Percentiles rank a stretch among this genome's conserved stretches.
These are phyloP conservation scores for Colletotrichum viniferum DNA, from an alignment of 2,329 filamentous ascomycete genomes.

Conservation along the genomic window DNA sequence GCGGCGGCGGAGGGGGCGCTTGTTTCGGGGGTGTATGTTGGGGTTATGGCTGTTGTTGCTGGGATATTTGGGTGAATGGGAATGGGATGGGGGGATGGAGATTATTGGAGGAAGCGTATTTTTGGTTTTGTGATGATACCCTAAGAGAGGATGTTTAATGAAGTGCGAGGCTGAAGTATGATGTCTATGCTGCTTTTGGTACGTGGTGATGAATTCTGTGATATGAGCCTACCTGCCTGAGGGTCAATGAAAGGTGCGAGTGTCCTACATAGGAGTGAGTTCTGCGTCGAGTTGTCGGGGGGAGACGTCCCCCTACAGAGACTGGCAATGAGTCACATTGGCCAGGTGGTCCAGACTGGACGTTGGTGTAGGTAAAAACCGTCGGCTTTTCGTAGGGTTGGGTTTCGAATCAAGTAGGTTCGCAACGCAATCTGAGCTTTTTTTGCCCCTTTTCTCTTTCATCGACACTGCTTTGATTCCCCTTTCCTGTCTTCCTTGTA, in stretches of 20 bases:
- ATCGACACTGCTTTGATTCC: too few relatives aligned
- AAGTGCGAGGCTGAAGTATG: neutral
- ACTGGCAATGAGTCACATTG: too few relatives aligned
- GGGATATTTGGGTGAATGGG: constrained; percentile 26
- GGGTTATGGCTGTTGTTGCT: constrained; percentile 39
- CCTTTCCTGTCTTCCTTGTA: too few relatives aligned
- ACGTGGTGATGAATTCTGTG: neutral
- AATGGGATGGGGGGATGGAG: neutral
- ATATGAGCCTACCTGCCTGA: accelerated
- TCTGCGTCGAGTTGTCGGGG: neutral
- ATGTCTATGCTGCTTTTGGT: accelerated
- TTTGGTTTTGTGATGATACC: neutral
- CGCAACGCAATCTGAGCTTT: neutral
- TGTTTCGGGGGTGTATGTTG: constrained; percentile 36
- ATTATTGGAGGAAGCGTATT: neutral
- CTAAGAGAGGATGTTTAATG: neutral
- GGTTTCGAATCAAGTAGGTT: too few relatives aligned
- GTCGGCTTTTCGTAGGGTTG: neutral
- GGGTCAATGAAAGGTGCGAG: accelerated
- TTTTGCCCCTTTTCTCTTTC: too few relatives aligned
- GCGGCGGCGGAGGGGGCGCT: constrained; percentile 24
- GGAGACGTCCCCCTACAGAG: too few relatives aligned
- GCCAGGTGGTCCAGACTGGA: too few relatives aligned
- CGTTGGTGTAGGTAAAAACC: too few relatives aligned
- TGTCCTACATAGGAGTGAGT: neutral